A percentile compares a stretch with the other conserved stretches of the same genome.
phyloP scores from a whole-genome alignment of 2,329 filamentous ascomycete species.

The Metarhizium album region DNA sequence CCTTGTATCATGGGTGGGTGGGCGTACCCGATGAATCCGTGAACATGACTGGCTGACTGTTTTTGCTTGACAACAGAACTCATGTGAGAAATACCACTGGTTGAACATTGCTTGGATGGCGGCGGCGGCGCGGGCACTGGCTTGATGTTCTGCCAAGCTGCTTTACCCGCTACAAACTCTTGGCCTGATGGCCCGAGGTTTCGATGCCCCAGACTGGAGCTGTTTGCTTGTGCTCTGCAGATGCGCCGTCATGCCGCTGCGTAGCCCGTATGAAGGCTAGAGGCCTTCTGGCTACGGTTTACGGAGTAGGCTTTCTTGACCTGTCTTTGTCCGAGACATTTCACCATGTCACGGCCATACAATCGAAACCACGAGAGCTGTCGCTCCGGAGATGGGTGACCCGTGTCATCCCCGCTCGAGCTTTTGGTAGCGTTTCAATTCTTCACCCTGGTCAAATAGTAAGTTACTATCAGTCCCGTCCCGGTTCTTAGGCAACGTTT shows the following conservation, averaged over 20 bases:
- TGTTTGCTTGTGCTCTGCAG: neutral
- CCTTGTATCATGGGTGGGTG: neutral
- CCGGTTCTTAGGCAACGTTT: neutral
- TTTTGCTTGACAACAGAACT: neutral
- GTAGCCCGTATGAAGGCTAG: too few relatives aligned
- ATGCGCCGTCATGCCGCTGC: neutral
- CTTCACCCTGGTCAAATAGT: neutral
- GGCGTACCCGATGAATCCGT: neutral
- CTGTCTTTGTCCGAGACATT: slow-evolving; percentile 10
- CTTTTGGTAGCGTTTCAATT: neutral
- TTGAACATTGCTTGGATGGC: neutral
- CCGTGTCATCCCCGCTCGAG: neutral
- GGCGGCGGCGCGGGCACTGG: neutral
- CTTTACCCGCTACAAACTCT: neutral
- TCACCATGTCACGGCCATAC: slow-evolving; percentile 5
- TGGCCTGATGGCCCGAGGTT: neutral
- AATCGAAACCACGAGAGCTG: slow-evolving; percentile 2
- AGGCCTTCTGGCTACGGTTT: too few relatives aligned
- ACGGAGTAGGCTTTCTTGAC: slow-evolving; percentile 1
- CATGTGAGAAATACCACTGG: too few relatives aligned
- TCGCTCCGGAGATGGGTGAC: slow-evolving; percentile 4
- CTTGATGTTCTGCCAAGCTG: neutral
- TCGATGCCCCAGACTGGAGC: neutral
- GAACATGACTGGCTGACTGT: neutral
- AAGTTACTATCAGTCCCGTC: neutral